These are phyloP conservation scores for Butyriboletus appendiculatus DNA, from an alignment of 1,284 basidiomycete genomes.

Conservation along the genomic window DNA sequence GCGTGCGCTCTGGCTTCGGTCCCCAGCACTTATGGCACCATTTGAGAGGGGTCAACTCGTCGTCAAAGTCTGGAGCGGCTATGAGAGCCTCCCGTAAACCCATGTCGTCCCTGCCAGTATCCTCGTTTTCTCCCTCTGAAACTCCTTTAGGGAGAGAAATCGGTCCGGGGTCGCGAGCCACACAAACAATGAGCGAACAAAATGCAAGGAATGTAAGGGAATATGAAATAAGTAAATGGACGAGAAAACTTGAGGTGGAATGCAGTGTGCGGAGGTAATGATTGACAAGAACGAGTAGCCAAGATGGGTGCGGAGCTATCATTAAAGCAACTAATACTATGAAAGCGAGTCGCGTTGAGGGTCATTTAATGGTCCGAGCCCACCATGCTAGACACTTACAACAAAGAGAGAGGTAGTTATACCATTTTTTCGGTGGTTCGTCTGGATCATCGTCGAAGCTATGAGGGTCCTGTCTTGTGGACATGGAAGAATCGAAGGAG, in stretches of 20 bases:
- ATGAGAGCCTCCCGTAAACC: conserved; percentile 63
- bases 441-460: conserved; percentile 31
- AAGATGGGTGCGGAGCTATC: conserved; percentile 70
- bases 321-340: conserved; percentile 60
- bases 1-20: conserved; percentile 80
- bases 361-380: not conserved
- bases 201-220: conserved; percentile 65
- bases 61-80: conserved; percentile 44
- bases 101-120: conserved; percentile 46
- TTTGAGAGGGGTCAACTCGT: conserved; percentile 53
- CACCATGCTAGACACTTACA: conserved; percentile 38
- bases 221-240: conserved; percentile 60
- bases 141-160: conserved; percentile 40
- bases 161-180: conserved; percentile 73
- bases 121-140: conserved; percentile 29
- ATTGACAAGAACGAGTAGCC: conserved; percentile 63
- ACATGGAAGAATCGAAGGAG: conserved; percentile 27
- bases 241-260: conserved; percentile 45
- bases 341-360: conserved; percentile 7
- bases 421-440: conserved; percentile 48
- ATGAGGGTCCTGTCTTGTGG: conserved; percentile 12
- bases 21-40: conserved; percentile 81
- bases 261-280: conserved; percentile 61
- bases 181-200: conserved; percentile 69
- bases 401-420: conserved; percentile 56